These are phyloP conservation scores for Zelonia costaricensis DNA, from an alignment of 208 protist species.

Conservation along the genomic window DNA sequence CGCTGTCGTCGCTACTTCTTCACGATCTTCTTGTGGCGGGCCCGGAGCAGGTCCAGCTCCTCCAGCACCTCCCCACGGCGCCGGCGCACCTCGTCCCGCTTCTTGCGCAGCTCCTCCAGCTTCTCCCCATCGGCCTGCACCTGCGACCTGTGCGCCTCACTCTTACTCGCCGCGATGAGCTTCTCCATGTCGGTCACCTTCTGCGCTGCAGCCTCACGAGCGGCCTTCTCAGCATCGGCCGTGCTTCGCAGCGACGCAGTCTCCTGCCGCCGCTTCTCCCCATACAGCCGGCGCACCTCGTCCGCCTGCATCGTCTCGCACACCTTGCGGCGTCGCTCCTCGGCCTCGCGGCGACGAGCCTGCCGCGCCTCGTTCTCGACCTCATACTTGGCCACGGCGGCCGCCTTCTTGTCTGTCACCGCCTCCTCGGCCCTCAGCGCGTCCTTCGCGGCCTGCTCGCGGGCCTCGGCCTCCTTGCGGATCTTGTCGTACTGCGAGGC, in stretches of 20 bases:
- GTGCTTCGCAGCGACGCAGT: conserved; percentile 6
- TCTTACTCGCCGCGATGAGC: conserved; percentile 40
- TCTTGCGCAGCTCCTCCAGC: conserved; percentile 33
- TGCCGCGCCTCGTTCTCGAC: conserved; percentile 11
- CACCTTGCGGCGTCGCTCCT: conserved; percentile 31
- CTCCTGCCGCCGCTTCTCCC: conserved; percentile 21
- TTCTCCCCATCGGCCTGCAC: conserved; percentile 31
- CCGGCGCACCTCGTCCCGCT: conserved; percentile 39
- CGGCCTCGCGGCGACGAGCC: conserved; percentile 29
- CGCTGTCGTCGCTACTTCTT: conserved; percentile 23
- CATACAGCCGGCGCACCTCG: conserved; percentile 27
- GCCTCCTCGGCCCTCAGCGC: conserved; percentile 20
- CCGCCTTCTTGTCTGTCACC: conserved; percentile 22
- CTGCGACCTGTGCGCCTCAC: conserved; percentile 19
- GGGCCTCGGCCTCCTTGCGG: conserved; percentile 21
- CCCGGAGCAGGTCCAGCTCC: conserved; percentile 20
- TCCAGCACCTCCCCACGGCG: conserved; percentile 17
- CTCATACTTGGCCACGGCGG: conserved; percentile 28
- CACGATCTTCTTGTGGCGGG: conserved; percentile 43
- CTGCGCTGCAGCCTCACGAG: conserved; percentile 15
- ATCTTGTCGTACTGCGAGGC: conserved; percentile 32
- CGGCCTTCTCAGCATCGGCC: conserved; percentile 20
- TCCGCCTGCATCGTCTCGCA: conserved; percentile 36
- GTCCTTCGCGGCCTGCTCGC: conserved; percentile 34
- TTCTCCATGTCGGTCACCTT: conserved; percentile 45